These are phyloP conservation scores for Beauveria australis DNA, from an alignment of 2,329 filamentous ascomycete genomes.

Conservation along the genomic window DNA sequence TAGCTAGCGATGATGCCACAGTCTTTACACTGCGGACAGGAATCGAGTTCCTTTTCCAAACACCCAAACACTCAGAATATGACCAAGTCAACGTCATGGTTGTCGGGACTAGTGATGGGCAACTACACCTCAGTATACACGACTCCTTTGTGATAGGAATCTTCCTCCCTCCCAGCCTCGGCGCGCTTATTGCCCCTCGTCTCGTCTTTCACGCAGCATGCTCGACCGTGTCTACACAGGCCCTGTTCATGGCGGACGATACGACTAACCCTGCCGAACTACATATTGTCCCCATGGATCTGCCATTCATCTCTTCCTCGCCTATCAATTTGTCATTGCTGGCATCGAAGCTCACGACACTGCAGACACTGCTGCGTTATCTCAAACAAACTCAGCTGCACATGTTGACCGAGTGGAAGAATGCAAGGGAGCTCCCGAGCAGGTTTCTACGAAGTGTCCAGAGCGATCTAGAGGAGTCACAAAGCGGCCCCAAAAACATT, in stretches of 20 bases:
- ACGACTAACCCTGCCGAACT: conserved; percentile 24
- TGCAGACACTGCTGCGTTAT: conserved; percentile 83
- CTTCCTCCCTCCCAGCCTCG: conserved; percentile 42
- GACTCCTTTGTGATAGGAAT: conserved; percentile 74
- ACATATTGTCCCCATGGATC: conserved; percentile 65
- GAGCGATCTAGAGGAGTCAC: conserved; percentile 58
- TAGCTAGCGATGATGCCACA: conserved; percentile 40
- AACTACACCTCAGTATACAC: conserved; percentile 71
- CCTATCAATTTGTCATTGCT: conserved; percentile 77
- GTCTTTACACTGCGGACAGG: conserved; percentile 64
- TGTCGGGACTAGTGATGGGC: conserved; percentile 62
- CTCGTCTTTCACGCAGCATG: conserved; percentile 61
- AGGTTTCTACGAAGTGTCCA: conserved; percentile 73
- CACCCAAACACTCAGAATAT: conserved; percentile 53
- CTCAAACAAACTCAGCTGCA: conserved; percentile 72
- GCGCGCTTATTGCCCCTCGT: conserved; percentile 19
- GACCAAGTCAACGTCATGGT: conserved; percentile 75
- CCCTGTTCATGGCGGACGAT: conserved; percentile 50
- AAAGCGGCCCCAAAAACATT: conserved; percentile 51
- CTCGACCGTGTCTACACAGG: conserved; percentile 65
- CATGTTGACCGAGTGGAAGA: conserved; percentile 75
- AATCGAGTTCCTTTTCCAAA: conserved; percentile 61
- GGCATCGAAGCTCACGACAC: conserved; percentile 75
- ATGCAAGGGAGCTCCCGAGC: conserved; percentile 67
- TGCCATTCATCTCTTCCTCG: conserved; percentile 72